Evolutionary conservation across 257 asterid genomes (phyloP), one percentile per base, ranked within the genome.

Genomic region (Salvia hispanica): DNA sequence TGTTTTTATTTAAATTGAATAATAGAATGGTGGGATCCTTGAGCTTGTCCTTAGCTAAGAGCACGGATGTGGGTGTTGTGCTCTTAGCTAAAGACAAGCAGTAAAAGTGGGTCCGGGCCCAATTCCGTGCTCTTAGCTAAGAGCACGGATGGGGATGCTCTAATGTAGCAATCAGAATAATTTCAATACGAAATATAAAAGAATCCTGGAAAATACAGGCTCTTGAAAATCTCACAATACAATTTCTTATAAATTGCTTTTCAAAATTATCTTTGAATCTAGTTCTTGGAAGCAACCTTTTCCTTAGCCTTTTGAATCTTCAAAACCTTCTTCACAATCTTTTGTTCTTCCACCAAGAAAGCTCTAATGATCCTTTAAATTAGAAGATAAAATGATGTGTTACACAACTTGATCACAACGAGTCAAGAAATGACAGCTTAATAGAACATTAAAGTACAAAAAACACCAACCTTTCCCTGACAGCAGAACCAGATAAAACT

Each of bases 251-350:
- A 34, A 18, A 69, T 61, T 52, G 40, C 79, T 66, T 66, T 34
- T 58, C 73, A 72, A 76, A 81, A 79, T 25, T 71, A 58, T 63
- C 52, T 25, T 25, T 25, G 31, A 25, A 25, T 25, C 31, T 43
- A 77, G 77, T 77, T 75, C 76, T 85, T 80, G 52, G 90, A 18
- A 39, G 95, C 71, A 52, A 67, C 65, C 50, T 59, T 59, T 59
- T 59, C 65, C 48, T 59, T 59, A 2, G 47, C 47, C 31, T 59
- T 59, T 9, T 39, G 65, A 3, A 39, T 59, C 34, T 59, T 59
- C 33, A 59, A 9, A 39, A 59, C 50, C 65, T 59, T 59, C 48
- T 59, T 39, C 65, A 39, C 65, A 9, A 59, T 59, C 48, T 59
- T 59, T 15, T 59, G 65, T 9, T 59, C 65, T 55, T 55, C 60